Evolutionary conservation across 192 early-diverging fungal genomes (phyloP), one percentile per base, ranked within the genome.

Genomic region (Gonapodya sp.): DNA sequence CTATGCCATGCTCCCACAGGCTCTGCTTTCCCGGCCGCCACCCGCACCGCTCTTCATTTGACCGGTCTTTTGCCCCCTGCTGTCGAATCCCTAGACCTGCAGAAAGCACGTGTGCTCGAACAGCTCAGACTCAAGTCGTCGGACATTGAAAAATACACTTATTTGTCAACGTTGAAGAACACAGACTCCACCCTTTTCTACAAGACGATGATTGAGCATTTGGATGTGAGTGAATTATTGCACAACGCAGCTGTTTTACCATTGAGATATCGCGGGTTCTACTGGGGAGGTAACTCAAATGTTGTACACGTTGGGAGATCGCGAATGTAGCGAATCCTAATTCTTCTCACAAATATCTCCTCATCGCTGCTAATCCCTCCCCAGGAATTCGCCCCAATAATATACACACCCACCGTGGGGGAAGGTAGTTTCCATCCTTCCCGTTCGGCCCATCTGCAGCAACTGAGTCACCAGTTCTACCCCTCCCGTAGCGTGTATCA

Each of bases 131-230:
- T 88, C 83, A 91, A 94, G 86, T 82, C 88, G 30, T 87, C 89
- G 1, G 83, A 90, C 16, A 85, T 97, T 37, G 94, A 96, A 75
- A 94, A 95, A 85, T 95, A 95, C 84, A 89, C 92, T 36, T 96
- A 94, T 85, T 86, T 97, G 83, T 91, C 93, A 74, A 90, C 93
- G 86, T 87, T 97, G 84, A 88, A 92, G 82, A 93, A 89, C 82
- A 94, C 93, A 78, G 90, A 96, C 85, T 80, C 89, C 74, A 88
- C 89, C 75, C 87, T 97, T 81, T 97, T 97, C 85, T 97, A 97
- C 84, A 89, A 90, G 72, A 81, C 95, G 37, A 85, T 96, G 73
- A 85, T 91, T 78, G 87, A 92, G 36, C 89, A 97, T 80, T 87
- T 94, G 34, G 92, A 93, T 87, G 92, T 92, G 87, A 86, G 79